Base-by-base conservation (phyloP, 148 eudicot genomes). In the Vaccinium macrocarpon region DNA sequence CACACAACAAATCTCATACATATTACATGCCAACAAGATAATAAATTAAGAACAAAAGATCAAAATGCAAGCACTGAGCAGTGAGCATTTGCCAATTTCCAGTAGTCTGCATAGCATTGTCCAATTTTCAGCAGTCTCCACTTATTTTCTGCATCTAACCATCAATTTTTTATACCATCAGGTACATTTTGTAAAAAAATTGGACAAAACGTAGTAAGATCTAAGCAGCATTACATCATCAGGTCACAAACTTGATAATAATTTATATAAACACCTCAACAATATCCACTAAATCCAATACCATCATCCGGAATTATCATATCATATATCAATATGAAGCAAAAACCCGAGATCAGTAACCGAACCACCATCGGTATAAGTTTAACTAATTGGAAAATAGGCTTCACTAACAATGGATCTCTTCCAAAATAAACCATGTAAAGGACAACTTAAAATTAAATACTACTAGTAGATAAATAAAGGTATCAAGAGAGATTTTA, bases 311-410 rank as follows among this genome's bases (percentile, higher is more conserved):
- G 15, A 35, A 57, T 80, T 12, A 59, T 5, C 55, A 77, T 52
- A 25, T 16, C 59, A 55, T 27, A 77, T 52, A 25, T 16, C 59
- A 55, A 53, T 50, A 77, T 27, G 80, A 77, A 81, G 66, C 38
- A 81, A 81, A 81, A 81, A 66, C 16, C 25, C 57, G 10, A 51
- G 64, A 70, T 71, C 84, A 71, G 11, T 10, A 70, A 82, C 64
- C 23, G 32, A 82, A 51, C 84, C 84, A 82, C 78, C 50, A 29
- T 68, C 53, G 19, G 21, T 35, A 18, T 46, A 75, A 51, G 75
- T 85, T 52, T 50, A 23, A 68, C 55, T 66, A 76, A 85, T 42
- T 32, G 68, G 46, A 80, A 80, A 80, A 85, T 66, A n/a, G 76
- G 15, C 61, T 16, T 81, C 8, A 14, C 18, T 27, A 82, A 29